A percentile compares a stretch with the other conserved stretches of the same genome.
Evolutionary conservation across 2,329 filamentous ascomycete species (phyloP).

Genomic region (Monilinia fructicola): DNA sequence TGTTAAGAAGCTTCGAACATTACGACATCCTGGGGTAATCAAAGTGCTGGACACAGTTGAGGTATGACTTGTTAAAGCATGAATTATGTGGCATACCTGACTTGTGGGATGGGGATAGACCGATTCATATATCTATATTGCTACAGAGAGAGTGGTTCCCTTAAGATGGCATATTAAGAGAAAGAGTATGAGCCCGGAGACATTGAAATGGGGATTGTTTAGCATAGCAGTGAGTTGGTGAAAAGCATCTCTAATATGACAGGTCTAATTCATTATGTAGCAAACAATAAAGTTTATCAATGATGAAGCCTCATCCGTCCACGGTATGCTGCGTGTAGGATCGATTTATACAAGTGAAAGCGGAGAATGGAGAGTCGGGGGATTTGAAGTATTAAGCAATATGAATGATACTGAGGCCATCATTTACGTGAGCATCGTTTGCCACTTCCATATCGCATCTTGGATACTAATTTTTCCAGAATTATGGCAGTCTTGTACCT

Average conservation of each 20-base stretch:
- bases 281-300: constrained; percentile 96
- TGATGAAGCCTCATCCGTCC: constrained; percentile 85
- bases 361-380: constrained; percentile 95
- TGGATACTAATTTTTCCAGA: constrained; percentile 50
- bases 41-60: constrained; percentile 94
- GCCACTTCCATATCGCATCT: neutral
- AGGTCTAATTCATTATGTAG: constrained; percentile 44
- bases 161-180: constrained; percentile 87
- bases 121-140: constrained; percentile 92
- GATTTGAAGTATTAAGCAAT: constrained; percentile 90
- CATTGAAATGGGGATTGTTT: constrained; percentile 93
- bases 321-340: constrained; percentile 79
- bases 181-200: constrained; percentile 85
- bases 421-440: constrained; percentile 65
- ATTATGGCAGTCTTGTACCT: constrained; percentile 81
- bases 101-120: constrained; percentile 55
- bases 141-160: constrained; percentile 85
- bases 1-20: constrained; percentile 85
- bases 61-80: constrained; percentile 49
- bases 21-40: constrained; percentile 92
- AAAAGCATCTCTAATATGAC: neutral
- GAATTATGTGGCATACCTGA: constrained; percentile 28
- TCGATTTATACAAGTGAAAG: constrained; percentile 94
- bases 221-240: constrained; percentile 68
- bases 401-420: constrained; percentile 94